Evolutionary conservation across 805 yeast genomes (phyloP), one percentile per base, ranked within the genome.

Genomic region (Pichia ethanolica): DNA sequence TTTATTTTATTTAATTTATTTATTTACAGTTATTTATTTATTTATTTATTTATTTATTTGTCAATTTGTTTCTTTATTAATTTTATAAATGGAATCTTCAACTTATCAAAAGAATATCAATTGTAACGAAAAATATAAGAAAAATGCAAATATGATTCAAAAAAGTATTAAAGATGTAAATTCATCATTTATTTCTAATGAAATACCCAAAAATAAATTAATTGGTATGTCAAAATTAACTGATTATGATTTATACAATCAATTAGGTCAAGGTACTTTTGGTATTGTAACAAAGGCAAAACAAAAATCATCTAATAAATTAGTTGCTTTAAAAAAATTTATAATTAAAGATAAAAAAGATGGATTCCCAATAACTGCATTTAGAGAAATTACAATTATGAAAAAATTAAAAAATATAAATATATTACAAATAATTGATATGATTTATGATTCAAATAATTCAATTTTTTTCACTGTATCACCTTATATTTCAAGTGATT

Each of bases 311-410:
- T 68, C 82, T 1, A 72, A 77, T 5, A 71, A 76, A 41, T 59
- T 81, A 13, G 97, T 91, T 20, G 99, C 99, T 0, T 72, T 95
- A 57, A 93, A 93, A 66, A 86, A 83, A 62, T 78, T 93, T 44
- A 70, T 89, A n/a, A 75, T 86, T 53, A 89, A 82, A 60, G 80
- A 83, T 46, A 84, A 82, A 40, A 82, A 82, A 56, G 90, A 86
- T 58, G 85, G 87, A 35, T 89, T 91, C 62, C 98, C 99, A 1
- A 82, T 93, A 30, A 93, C 99, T 0, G 97, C 98, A 2, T 79
- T 90, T 66, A 76, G 99, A 53, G 99, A 93, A 62, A 89, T 91
- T 51, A 78, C 83, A 14, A 87, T 89, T 26, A 71, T 93, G 65
- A 88, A 87, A 65, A 72, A 74, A 44, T 70, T 93, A 45, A 64